Base-by-base conservation (phyloP, 2,329 filamentous ascomycete genomes). In the Trichoderma sp. region DNA sequence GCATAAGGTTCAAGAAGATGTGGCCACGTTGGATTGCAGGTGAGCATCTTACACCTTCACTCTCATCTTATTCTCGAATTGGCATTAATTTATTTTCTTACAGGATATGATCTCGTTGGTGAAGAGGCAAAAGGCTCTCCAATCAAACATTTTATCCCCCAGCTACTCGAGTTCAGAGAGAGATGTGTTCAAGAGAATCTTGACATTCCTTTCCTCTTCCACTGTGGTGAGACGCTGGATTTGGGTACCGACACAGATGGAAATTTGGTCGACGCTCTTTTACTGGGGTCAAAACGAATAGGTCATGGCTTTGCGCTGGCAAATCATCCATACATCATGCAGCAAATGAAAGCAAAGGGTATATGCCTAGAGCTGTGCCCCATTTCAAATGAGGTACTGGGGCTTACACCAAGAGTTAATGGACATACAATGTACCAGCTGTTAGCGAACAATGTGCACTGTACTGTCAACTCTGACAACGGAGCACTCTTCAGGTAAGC, bases 321-420 rank as follows among this genome's bases (percentile, higher is more conserved):
- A 16, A 86, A 88, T 68, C 91, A 93, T 75, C 88, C 88, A 0
- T 80, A 86, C 47, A 80, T 93, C n/a, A 87, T 92, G 79, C 81
- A 89, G 71, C 80, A 85, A 61, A 91, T 92, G 85, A 89, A 87
- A 77, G 79, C 83, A 69, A 81, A 82, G n/a, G 82, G 84, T 11
- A 86, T 93, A 40, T 92, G 90, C 72, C 83, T 94, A n/a, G 91
- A 94, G 80, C 81, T 92, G 1, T 93, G 91, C 73, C 91, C 91
- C 0, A 92, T 93, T 61, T 93, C 90, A 0, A 94, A 93, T 75
- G 91, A 94, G 81, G 82, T 93, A 0, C 80, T 93, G 21, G 90
- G 91, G 40, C 83, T 94, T 21, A 91, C 89, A 62, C 85, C 88
- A 10, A 85, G 87, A 57, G 85, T 89, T 68, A 84, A 85, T 47